These are phyloP conservation scores for Sarcodon aspratus DNA, from an alignment of 768 basidiomycete genomes.

Conservation along the genomic window DNA sequence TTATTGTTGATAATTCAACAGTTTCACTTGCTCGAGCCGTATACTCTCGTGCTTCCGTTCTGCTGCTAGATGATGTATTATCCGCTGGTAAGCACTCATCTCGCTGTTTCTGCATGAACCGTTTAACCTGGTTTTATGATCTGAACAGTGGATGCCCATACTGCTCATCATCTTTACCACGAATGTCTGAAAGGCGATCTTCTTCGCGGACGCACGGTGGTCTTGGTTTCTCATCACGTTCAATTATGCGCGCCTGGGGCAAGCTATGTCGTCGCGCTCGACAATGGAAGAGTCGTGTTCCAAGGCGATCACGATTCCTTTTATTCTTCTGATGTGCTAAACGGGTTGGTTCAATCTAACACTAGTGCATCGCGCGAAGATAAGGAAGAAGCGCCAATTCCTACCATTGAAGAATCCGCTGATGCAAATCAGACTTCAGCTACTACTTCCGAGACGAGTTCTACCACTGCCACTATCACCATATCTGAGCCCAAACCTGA, in stretches of 20 bases:
- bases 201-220: conserved; percentile 65
- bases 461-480: conserved; percentile 27
- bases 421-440: conserved; percentile 5
- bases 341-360: conserved; percentile 51
- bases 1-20: conserved; percentile 12
- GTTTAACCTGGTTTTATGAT: background rate
- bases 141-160: conserved; percentile 57
- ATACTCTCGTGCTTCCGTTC: conserved; percentile 74
- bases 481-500: conserved; percentile 18
- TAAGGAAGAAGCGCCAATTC: conserved; percentile 30
- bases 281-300: conserved; percentile 72
- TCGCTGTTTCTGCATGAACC: background rate
- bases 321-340: conserved; percentile 53
- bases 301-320: conserved; percentile 59
- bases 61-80: conserved; percentile 79
- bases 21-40: conserved; percentile 78
- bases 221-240: conserved; percentile 92
- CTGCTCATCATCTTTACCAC: conserved; percentile 71
- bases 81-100: conserved; percentile 23
- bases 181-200: conserved; percentile 75
- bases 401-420: conserved; percentile 21
- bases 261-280: conserved; percentile 70
- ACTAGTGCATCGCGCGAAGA: conserved; percentile 20
- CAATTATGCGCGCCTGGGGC: conserved; percentile 79
- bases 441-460: conserved; percentile 30